Evolutionary conservation across 1,284 basidiomycete species (phyloP).

Genomic region (Malassezia dermatis): DNA sequence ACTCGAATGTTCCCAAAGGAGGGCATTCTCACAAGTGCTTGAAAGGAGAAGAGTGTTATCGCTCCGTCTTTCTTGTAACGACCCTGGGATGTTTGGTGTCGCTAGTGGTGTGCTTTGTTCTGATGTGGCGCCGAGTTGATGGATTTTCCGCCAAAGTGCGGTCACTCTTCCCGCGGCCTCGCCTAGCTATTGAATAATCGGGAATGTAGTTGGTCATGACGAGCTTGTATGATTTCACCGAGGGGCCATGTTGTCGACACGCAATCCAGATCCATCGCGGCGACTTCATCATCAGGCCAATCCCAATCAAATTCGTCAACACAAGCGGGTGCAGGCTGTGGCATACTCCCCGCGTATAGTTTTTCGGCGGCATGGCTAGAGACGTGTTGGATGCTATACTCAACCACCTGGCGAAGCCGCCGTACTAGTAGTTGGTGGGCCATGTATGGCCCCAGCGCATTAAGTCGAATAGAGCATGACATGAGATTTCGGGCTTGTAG

Average conservation of each 20-base stretch:
- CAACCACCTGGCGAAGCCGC: conserved; percentile 50
- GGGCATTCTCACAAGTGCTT: conserved; percentile 29
- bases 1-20: conserved; percentile 8
- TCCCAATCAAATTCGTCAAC: conserved; percentile 31
- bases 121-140: conserved; percentile 19
- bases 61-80: conserved; percentile 37
- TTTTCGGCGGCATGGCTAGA: background rate
- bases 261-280: background rate
- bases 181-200: conserved; percentile 70
- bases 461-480: conserved; percentile 81
- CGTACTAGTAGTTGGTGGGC: conserved; percentile 78
- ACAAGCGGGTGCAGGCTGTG: background rate
- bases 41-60: conserved; percentile 42
- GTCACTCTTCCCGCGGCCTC: background rate
- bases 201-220: conserved; percentile 90
- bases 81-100: conserved; percentile 25
- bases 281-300: conserved; percentile 41
- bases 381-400: background rate
- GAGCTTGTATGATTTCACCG: conserved; percentile 77
- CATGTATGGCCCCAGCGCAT: conserved; percentile 81
- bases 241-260: conserved; percentile 89
- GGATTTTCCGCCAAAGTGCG: background rate
- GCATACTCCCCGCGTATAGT: background rate
- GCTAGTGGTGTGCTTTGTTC: conserved; percentile 23
- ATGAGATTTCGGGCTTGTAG: conserved; percentile 78